These are phyloP conservation scores for Phytophthora pisi DNA, from an alignment of 352 stramenopile species.

Conservation along the genomic window DNA sequence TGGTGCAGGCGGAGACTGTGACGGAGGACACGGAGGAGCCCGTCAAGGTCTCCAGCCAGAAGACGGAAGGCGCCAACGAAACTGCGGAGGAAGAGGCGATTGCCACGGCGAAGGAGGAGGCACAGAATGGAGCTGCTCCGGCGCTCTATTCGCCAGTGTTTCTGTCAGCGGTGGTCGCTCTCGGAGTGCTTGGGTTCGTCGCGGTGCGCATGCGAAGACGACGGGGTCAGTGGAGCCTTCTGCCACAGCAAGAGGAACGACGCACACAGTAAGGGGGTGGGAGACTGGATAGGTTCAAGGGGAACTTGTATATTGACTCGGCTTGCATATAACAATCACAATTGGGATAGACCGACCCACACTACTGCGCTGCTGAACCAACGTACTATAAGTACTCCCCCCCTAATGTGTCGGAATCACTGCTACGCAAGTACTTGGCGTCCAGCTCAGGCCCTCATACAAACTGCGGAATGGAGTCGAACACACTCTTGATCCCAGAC, in stretches of 20 bases:
- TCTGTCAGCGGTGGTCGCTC: slow-evolving; percentile 10
- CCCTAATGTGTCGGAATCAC: background rate
- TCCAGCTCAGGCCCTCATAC: background rate
- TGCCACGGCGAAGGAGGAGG: background rate
- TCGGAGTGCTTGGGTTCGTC: slow-evolving; percentile 20
- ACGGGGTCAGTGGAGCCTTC: slow-evolving; percentile 21
- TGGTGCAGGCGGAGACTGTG: background rate
- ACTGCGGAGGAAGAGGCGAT: slow-evolving; percentile 8
- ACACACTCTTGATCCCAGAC: background rate
- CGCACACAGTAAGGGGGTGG: slow-evolving; percentile 15
- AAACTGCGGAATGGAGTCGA: slow-evolving; percentile 1
- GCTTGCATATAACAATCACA: too few relatives aligned
- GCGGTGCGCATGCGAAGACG: slow-evolving; percentile 20
- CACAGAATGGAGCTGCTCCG: background rate
- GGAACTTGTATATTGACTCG: slow-evolving; percentile 9
- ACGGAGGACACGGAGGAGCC: slow-evolving; percentile 26
- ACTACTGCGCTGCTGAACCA: too few relatives aligned
- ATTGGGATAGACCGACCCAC: too few relatives aligned
- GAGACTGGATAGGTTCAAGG: background rate
- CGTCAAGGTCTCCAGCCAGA: slow-evolving; percentile 20
- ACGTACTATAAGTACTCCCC: too few relatives aligned
- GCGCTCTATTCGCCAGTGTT: slow-evolving; percentile 18
- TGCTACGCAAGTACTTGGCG: background rate
- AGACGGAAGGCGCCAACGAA: slow-evolving; percentile 26
- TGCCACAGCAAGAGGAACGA: slow-evolving; percentile 22